A percentile compares a stretch with the other conserved stretches of the same genome.
Evolutionary conservation across 2,329 filamentous ascomycete species (phyloP).

Genomic region (Alternaria viburni): DNA sequence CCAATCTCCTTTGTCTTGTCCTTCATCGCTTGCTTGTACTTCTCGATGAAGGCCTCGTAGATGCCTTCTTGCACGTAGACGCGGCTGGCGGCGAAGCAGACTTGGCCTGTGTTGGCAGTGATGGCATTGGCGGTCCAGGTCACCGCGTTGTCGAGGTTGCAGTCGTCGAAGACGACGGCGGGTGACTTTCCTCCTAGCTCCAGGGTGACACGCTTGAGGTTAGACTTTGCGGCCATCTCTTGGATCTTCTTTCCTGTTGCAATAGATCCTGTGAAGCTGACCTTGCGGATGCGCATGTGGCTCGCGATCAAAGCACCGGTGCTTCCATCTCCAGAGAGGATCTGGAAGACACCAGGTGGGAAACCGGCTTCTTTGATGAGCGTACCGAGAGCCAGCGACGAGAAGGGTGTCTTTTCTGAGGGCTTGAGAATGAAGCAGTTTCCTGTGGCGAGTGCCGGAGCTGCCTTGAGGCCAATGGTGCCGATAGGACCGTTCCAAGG

Average conservation of each 20-base stretch:
- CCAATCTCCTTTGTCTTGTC: constrained; percentile 39
- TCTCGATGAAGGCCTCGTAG: constrained; percentile 46
- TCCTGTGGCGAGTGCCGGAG: constrained; percentile 44
- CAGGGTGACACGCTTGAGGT: constrained; percentile 53
- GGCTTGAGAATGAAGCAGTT: constrained; percentile 48
- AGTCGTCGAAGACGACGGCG: constrained; percentile 54
- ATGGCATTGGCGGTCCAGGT: constrained; percentile 45
- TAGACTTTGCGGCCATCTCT: constrained; percentile 49
- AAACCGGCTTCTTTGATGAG: constrained; percentile 47
- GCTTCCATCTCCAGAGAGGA: constrained; percentile 46
- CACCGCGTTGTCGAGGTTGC: constrained; percentile 52
- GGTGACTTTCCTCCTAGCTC: constrained; percentile 56
- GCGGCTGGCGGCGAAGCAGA: constrained; percentile 47
- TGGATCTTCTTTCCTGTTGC: constrained; percentile 49
- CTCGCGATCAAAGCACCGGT: constrained; percentile 47
- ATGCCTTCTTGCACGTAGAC: constrained; percentile 51
- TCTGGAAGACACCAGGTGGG: constrained; percentile 51
- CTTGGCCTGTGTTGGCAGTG: constrained; percentile 48
- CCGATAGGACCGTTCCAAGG: constrained; percentile 52
- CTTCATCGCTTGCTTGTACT: constrained; percentile 44
- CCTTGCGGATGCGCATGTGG: constrained; percentile 50
- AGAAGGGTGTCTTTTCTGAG: constrained; percentile 46
- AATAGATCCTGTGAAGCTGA: constrained; percentile 53
- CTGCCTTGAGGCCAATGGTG: constrained; percentile 47
- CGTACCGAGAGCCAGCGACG: constrained; percentile 39